phyloP scores from a whole-genome alignment of 2,329 filamentous ascomycete species.

The Paracamarosporium sp. region DNA sequence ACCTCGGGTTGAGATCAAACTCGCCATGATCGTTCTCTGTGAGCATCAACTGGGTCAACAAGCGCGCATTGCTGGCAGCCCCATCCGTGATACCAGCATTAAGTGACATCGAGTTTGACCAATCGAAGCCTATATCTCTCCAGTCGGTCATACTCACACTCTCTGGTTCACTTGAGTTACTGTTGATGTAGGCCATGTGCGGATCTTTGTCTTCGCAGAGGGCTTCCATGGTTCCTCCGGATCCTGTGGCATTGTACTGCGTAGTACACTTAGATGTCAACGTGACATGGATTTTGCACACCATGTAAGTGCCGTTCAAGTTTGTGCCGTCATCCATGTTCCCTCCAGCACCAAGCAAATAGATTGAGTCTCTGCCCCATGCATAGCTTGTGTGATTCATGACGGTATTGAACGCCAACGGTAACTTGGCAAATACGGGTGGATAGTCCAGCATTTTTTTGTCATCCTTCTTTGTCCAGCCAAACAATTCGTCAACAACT shows the following conservation, averaged over 20 bases:
- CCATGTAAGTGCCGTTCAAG: conserved; percentile 57
- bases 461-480: conserved; percentile 67
- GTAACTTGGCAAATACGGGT: conserved; percentile 56
- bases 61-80: conserved; percentile 52
- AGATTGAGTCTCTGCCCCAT: conserved; percentile 63
- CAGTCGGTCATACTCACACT: conserved; percentile 55
- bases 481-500: conserved; percentile 73
- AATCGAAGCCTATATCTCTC: conserved; percentile 52
- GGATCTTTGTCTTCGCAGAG: conserved; percentile 67
- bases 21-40: conserved; percentile 23
- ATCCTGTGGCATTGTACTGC: conserved; percentile 43
- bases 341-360: conserved; percentile 62
- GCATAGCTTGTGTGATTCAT: conserved; percentile 43
- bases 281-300: conserved; percentile 73
- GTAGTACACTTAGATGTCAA: conserved; percentile 72
- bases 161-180: conserved; percentile 61
- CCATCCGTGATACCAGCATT: conserved; percentile 52
- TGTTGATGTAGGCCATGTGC: conserved; percentile 61
- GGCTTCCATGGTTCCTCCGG: conserved; percentile 65
- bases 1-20: conserved; percentile 53
- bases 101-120: conserved; percentile 52
- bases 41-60: conserved; percentile 54
- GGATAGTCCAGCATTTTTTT: conserved; percentile 55
- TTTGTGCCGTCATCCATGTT: conserved; percentile 24
- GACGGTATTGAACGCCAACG: conserved; percentile 68